phyloP scores from a whole-genome alignment of 2,329 filamentous ascomycete genomes.

The Fusarium concolor region DNA sequence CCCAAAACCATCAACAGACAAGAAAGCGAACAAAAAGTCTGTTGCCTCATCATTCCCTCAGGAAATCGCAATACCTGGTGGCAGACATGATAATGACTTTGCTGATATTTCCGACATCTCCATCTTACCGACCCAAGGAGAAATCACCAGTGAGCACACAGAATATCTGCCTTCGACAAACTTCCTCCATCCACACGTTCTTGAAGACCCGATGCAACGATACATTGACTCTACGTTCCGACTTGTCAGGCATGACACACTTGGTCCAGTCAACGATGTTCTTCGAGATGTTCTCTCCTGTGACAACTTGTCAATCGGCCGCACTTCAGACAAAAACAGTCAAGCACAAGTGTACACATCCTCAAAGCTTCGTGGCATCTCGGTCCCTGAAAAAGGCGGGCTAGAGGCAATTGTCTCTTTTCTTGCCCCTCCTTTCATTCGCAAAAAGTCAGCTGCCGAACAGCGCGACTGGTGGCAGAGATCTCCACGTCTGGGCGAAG shows the following conservation, averaged over 20 bases:
- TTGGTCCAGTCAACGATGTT: slow-evolving; percentile 12
- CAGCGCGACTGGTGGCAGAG: slow-evolving; percentile 21
- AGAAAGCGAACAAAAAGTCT: background rate
- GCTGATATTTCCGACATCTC: slow-evolving; percentile 31
- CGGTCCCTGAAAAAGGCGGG: background rate
- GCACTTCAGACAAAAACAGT: background rate
- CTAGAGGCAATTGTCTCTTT: slow-evolving; percentile 6
- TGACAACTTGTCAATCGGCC: background rate
- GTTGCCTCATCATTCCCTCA: background rate
- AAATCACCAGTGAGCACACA: background rate
- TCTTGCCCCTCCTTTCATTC: background rate
- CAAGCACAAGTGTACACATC: slow-evolving; percentile 3
- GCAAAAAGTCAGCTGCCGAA: background rate
- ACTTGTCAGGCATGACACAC: slow-evolving; percentile 15
- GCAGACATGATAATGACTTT: slow-evolving; percentile 34
- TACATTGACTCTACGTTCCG: slow-evolving; percentile 21
- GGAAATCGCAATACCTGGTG: background rate
- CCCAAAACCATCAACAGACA: background rate
- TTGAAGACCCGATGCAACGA: slow-evolving; percentile 4
- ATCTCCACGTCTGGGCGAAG: slow-evolving; percentile 16
- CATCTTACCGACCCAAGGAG: slow-evolving; percentile 13
- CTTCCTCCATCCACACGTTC: slow-evolving; percentile 7
- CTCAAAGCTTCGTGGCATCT: background rate
- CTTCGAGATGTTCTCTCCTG: background rate
- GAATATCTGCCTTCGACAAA: slow-evolving; percentile 19